A percentile compares a stretch with the other conserved stretches of the same genome.
Conservation (phyloP, 164 flowering plant genomes). For the Annona squamosa region DNA sequence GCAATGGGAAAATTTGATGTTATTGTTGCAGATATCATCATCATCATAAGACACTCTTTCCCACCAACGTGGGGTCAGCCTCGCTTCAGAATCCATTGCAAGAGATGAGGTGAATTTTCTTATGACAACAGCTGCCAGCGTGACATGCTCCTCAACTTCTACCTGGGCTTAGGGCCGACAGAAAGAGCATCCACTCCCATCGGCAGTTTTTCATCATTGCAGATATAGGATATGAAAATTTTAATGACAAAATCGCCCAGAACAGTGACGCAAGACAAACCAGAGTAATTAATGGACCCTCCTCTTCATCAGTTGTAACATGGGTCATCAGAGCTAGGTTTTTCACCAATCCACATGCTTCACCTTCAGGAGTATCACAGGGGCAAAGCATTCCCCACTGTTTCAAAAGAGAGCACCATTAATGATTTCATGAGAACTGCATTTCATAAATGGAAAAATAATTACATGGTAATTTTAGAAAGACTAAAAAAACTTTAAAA, state of each 20-base stretch:
- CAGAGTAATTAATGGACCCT: constrained; percentile 66
- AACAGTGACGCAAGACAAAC: constrained; percentile 23
- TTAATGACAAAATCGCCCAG: too few species aligned
- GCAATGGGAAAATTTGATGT: neutral
- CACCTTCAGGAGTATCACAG: constrained; percentile 99
- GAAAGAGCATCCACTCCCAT: too few species aligned
- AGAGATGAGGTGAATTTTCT: too few species aligned
- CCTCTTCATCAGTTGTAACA: constrained; percentile 94
- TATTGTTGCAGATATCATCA: neutral
- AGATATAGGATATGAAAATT: too few species aligned
- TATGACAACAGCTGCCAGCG: too few species aligned
- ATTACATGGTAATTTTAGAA: neutral
- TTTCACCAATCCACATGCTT: constrained; percentile 93
- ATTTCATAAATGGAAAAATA: neutral
- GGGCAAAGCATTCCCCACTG: constrained; percentile 99
- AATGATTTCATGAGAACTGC: neutral
- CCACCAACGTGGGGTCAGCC: too few species aligned
- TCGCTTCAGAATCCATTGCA: too few species aligned
- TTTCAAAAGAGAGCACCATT: constrained; percentile 6
- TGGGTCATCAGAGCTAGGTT: constrained; percentile 96
- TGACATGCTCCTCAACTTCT: too few species aligned
- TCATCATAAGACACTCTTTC: neutral
- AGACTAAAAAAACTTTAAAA: neutral
- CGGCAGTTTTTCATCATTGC: too few species aligned
- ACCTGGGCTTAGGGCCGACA: too few species aligned